Conservation (phyloP, 257 asterid genomes). For the Vinca minor region DNA sequence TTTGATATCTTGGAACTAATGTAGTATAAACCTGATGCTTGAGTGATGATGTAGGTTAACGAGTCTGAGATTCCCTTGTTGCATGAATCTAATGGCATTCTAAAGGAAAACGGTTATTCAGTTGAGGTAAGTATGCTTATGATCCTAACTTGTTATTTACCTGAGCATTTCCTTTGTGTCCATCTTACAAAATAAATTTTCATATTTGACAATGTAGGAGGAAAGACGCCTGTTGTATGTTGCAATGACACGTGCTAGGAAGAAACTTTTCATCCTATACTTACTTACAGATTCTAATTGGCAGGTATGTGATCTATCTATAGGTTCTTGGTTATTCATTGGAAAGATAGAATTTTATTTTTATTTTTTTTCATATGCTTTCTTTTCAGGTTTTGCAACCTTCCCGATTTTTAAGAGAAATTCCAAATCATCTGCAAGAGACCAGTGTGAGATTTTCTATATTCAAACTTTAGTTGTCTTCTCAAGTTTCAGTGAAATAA, state of each 20-base stretch:
- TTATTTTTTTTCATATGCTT: constrained; percentile 13
- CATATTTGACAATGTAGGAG: constrained; percentile 46
- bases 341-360: constrained; percentile 7
- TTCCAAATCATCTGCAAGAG: constrained; percentile 70
- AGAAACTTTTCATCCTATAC: constrained; percentile 66
- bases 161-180: constrained; percentile 1
- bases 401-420: constrained; percentile 88
- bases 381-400: constrained; percentile 82
- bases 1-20: constrained; percentile 13
- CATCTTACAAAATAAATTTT: constrained; percentile 5
- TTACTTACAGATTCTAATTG: constrained; percentile 78
- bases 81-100: constrained; percentile 68
- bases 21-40: constrained; percentile 18
- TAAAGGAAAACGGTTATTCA: constrained; percentile 48
- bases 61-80: constrained; percentile 89
- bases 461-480: constrained; percentile 3
- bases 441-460: constrained; percentile 38
- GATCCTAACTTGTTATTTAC: constrained; percentile 6
- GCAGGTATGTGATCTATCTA: constrained; percentile 50
- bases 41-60: constrained; percentile 53
- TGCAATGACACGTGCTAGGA: constrained; percentile 93
- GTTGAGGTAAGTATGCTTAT: constrained; percentile 54
- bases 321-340: constrained; percentile 12
- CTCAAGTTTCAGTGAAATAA: not conserved
- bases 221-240: constrained; percentile 90